These are phyloP conservation scores for Plectosphaerella plurivora DNA, from an alignment of 2,329 filamentous ascomycete genomes.

Conservation along the genomic window DNA sequence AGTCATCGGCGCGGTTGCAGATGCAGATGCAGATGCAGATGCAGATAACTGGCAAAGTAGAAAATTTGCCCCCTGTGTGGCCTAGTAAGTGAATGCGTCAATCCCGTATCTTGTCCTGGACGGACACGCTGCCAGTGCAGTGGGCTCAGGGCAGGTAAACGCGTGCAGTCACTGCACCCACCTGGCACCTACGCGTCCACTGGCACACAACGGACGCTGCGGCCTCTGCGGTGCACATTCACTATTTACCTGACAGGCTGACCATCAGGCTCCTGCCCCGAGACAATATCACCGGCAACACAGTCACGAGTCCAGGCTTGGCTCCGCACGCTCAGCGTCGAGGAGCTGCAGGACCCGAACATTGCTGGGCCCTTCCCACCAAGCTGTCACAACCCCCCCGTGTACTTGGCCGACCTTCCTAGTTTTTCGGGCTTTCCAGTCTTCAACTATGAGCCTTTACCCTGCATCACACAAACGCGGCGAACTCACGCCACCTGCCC, in stretches of 20 bases:
- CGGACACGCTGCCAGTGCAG: too few species aligned
- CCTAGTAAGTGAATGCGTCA: too few species aligned
- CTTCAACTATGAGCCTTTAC: background rate
- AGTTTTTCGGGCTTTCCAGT: background rate
- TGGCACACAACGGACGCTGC: background rate
- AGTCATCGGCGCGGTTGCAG: background rate
- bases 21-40: too few species aligned
- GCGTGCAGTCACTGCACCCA: background rate
- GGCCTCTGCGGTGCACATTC: background rate
- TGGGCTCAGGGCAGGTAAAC: too few species aligned
- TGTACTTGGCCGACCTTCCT: background rate
- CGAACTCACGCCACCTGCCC: background rate
- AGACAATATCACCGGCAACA: too few species aligned
- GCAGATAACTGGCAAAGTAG: background rate
- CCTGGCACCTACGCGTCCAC: background rate
- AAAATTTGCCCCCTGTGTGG: background rate
- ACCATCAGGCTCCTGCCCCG: background rate
- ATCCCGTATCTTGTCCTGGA: too few species aligned
- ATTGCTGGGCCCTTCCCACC: conserved; percentile 8
- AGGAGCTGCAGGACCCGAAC: conserved; percentile 9
- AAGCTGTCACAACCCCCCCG: background rate
- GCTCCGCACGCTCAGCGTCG: conserved; percentile 4
- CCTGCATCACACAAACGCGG: background rate
- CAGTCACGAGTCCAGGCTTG: conserved; percentile 6
- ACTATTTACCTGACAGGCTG: background rate